Percentiles rank a stretch among this genome's conserved stretches.
Evolutionary conservation across 2,329 filamentous ascomycete species (phyloP).

Genomic region (Penicillium oxalicum): DNA sequence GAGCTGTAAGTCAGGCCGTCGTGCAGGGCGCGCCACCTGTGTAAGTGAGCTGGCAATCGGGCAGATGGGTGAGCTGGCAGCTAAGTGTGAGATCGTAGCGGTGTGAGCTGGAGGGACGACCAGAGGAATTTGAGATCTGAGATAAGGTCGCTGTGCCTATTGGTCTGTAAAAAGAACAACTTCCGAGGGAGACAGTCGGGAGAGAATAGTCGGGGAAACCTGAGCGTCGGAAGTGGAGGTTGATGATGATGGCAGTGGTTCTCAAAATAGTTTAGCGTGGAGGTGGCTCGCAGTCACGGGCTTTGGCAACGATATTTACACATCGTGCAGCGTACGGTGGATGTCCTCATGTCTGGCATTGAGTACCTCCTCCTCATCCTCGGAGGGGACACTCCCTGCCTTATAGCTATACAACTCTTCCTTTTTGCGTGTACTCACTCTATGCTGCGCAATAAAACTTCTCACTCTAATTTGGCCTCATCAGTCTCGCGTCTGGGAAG

Average conservation of each 20-base stretch:
- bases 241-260: slow-evolving; percentile 21
- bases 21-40: slow-evolving; percentile 22
- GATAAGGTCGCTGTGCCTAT: slow-evolving; percentile 8
- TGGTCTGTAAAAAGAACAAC: not conserved
- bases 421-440: too few species aligned
- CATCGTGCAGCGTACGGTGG: not conserved
- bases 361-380: too few species aligned
- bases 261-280: slow-evolving; percentile 23
- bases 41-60: slow-evolving; percentile 19
- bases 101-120: slow-evolving; percentile 16
- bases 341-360: not conserved
- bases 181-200: not conserved
- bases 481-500: too few species aligned
- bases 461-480: too few species aligned
- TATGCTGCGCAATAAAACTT: too few species aligned
- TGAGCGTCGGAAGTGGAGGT: slow-evolving; percentile 15
- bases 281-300: slow-evolving; percentile 25
- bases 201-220: slow-evolving; percentile 6
- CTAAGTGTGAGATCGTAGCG: slow-evolving; percentile 16
- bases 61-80: slow-evolving; percentile 20
- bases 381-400: too few species aligned
- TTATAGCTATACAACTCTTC: too few species aligned
- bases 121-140: slow-evolving; percentile 15
- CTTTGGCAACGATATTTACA: not conserved
- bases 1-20: slow-evolving; percentile 23